Evolutionary conservation across 768 basidiomycete species (phyloP).

Genomic region (Gautieria morchelliformis): DNA sequence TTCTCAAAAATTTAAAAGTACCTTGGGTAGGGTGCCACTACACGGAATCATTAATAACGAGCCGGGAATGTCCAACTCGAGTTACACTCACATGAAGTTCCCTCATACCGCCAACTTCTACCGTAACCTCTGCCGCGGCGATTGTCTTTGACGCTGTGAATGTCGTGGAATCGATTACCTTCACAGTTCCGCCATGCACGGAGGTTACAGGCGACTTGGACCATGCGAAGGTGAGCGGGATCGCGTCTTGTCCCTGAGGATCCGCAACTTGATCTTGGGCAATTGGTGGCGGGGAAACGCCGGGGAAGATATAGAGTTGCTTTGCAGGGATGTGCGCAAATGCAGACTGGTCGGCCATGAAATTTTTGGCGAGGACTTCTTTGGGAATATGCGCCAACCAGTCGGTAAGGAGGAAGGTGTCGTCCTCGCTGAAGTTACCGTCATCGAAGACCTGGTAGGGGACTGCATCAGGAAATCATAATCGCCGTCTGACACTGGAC

Average conservation of each 20-base stretch:
- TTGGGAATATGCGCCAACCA: constrained; percentile 58
- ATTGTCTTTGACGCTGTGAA: constrained; percentile 47
- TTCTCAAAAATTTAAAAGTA: constrained; percentile 10
- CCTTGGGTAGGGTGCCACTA: constrained; percentile 61
- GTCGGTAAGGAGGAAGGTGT: constrained; percentile 53
- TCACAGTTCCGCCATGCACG: constrained; percentile 46
- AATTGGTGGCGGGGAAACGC: constrained; percentile 32
- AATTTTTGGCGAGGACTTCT: constrained; percentile 56
- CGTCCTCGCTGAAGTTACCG: constrained; percentile 44
- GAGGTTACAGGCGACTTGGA: constrained; percentile 36
- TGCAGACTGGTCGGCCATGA: constrained; percentile 34
- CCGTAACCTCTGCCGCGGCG: constrained; percentile 45
- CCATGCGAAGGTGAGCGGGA: constrained; percentile 45
- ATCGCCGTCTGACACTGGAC: not conserved
- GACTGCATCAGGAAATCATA: not conserved
- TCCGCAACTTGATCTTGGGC: constrained; percentile 30
- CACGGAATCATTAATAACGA: not conserved
- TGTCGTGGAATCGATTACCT: constrained; percentile 46
- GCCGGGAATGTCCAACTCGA: not conserved
- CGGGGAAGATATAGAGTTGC: constrained; percentile 49
- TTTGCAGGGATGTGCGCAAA: constrained; percentile 47
- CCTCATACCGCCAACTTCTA: constrained; percentile 52
- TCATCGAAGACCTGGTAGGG: constrained; percentile 23
- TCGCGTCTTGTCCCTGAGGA: constrained; percentile 38
- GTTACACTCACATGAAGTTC: constrained; percentile 34